Conservation (phyloP, 2,329 filamentous ascomycete species). For the Nakataea oryzae region DNA sequence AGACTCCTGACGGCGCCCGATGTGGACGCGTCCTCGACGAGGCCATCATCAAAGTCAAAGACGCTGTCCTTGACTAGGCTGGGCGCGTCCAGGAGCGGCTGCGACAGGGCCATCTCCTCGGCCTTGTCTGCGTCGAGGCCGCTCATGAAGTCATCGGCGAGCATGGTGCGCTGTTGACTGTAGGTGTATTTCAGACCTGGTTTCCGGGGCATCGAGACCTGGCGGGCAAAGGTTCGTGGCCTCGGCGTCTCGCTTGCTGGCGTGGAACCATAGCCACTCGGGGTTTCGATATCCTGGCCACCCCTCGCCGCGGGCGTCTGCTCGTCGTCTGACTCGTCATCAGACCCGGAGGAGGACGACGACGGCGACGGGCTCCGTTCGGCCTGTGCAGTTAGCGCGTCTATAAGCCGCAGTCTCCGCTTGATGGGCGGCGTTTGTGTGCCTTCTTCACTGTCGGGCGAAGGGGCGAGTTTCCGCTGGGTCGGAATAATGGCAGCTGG, state of each 20-base stretch:
- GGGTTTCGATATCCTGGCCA: not conserved
- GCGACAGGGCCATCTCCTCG: slow-evolving; percentile 12
- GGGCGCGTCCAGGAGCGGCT: slow-evolving; percentile 13
- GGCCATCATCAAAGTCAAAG: slow-evolving; percentile 30
- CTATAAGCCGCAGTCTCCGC: slow-evolving; percentile 24
- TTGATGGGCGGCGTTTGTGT: slow-evolving; percentile 1
- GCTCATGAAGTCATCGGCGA: slow-evolving; percentile 19
- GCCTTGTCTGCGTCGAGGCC: slow-evolving; percentile 9
- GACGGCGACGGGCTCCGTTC: slow-evolving; percentile 14
- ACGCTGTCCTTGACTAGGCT: slow-evolving; percentile 11
- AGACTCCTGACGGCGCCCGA: slow-evolving; percentile 49
- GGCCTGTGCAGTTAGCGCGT: slow-evolving; percentile 28
- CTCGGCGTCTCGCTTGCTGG: slow-evolving; percentile 8
- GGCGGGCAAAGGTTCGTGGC: slow-evolving; percentile 11
- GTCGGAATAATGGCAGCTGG: not conserved
- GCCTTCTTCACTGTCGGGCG: not conserved
- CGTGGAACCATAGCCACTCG: slow-evolving; percentile 3
- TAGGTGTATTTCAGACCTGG: slow-evolving; percentile 27
- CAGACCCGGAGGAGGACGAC: slow-evolving; percentile 3
- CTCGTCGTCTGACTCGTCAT: slow-evolving; percentile 9
- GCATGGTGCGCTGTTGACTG: slow-evolving; percentile 24
- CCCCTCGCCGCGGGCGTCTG: slow-evolving; percentile 8
- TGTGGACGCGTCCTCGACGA: slow-evolving; percentile 26
- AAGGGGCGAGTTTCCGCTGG: not conserved
- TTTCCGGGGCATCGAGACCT: slow-evolving; percentile 16